A percentile compares a stretch with the other conserved stretches of the same genome.
Conservation (phyloP, 805 yeast species). For the Grigorovia yakushimaensis region DNA sequence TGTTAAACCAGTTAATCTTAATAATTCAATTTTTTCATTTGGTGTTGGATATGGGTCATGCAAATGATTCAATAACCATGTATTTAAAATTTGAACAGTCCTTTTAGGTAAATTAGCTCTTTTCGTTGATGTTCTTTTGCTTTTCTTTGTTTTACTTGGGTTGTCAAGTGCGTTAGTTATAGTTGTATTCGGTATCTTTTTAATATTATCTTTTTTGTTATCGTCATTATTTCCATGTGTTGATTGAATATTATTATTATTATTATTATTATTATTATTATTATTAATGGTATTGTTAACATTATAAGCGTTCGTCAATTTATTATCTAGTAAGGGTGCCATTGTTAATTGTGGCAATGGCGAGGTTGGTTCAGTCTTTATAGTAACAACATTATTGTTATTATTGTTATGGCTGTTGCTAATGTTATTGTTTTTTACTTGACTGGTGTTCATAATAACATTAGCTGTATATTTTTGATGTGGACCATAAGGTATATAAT, state of each 20-base stretch:
- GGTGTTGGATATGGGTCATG: conserved; percentile 81
- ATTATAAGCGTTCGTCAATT: neutral
- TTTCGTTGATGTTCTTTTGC: conserved; percentile 21
- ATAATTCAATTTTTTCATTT: conserved; percentile 59
- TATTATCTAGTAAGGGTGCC: neutral
- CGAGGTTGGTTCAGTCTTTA: neutral
- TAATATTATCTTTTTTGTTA: neutral
- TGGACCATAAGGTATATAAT: neutral
- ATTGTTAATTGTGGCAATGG: neutral
- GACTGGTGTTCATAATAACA: neutral
- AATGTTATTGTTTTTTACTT: neutral
- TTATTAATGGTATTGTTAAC: neutral
- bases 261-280: too few relatives aligned
- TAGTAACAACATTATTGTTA: neutral
- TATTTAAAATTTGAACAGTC: conserved; percentile 60
- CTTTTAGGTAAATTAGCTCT: conserved; percentile 73
- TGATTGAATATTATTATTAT: neutral
- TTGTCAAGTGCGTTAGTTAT: neutral
- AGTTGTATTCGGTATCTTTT: neutral
- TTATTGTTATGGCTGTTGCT: neutral
- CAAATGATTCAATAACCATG: conserved; percentile 66
- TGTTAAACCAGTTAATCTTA: conserved; percentile 65
- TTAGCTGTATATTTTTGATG: conserved; percentile 1
- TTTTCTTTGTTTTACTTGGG: neutral
- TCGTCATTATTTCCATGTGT: neutral